phyloP scores from a whole-genome alignment of 2,329 filamentous ascomycete species.

The Dothidotthia symphoricarpi region DNA sequence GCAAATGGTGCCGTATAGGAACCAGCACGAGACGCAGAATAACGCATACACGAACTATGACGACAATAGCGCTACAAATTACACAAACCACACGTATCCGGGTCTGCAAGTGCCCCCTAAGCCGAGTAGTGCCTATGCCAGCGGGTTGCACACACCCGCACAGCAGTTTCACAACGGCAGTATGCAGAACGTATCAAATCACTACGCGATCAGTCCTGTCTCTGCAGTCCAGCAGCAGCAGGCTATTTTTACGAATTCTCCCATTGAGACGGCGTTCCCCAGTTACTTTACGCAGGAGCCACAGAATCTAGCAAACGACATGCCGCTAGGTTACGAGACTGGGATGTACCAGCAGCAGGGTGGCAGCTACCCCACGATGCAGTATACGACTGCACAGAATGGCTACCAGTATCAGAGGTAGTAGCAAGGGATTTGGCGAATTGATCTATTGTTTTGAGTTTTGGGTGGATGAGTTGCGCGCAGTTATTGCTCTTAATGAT shows the following conservation, averaged over 20 bases:
- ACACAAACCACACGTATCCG: conserved; percentile 36
- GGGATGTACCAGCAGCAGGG: conserved; percentile 28
- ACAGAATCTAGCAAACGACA: conserved; percentile 24
- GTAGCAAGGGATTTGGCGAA: conserved; percentile 10
- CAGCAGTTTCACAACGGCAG: conserved; percentile 29
- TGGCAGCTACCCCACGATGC: conserved; percentile 34
- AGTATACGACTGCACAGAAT: conserved; percentile 33
- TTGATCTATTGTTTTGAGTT: conserved; percentile 1
- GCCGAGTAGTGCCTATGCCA: conserved; percentile 27
- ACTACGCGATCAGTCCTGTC: conserved; percentile 30
- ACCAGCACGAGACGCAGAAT: conserved; percentile 16
- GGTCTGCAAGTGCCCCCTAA: conserved; percentile 33
- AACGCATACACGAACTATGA: conserved; percentile 24
- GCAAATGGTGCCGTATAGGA: conserved; percentile 30
- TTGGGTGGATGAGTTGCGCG: conserved; percentile 1
- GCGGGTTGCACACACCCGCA: conserved; percentile 30
- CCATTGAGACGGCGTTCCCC: conserved; percentile 33
- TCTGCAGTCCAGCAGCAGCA: conserved; percentile 32
- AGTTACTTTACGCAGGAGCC: conserved; percentile 37
- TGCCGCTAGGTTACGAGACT: conserved; percentile 28
- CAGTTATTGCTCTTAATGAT: conserved; percentile 2
- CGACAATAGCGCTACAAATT: conserved; percentile 17
- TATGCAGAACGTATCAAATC: conserved; percentile 22
- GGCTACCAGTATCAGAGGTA: conserved; percentile 34
- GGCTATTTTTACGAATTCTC: conserved; percentile 38